Base-by-base conservation (phyloP, 2,329 filamentous ascomycete species). In the Calonectria crousiana region DNA sequence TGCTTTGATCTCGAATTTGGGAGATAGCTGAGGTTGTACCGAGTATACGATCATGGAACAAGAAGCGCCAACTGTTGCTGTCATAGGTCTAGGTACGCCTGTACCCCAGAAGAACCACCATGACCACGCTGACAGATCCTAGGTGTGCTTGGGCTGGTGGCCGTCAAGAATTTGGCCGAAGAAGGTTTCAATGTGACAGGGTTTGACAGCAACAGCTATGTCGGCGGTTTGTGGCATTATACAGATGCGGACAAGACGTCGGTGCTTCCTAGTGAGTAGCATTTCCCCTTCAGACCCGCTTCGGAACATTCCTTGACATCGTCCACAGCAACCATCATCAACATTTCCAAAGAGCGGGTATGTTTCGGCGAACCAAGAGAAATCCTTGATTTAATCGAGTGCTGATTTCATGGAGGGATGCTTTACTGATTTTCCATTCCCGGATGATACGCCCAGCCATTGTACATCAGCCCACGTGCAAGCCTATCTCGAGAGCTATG, bases 181-280 rank as follows among this genome's bases (percentile, higher is more conserved):
- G 85, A 86, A 76, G 86, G 86, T 2, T 88, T 87, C 65, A 76
- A 86, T 4, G 86, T 83, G 2, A 83, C 83, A 3, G 86, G 84
- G 0, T 88, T 88, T 52, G 87, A 88, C n/a, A 80, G 82, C 20
- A 85, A 83, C 51, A 71, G 79, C 49, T 84, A 83, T 58, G 78
- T 87, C 13, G 87, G 87, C 18, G 87, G 87, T 0, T 75, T 88
- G 0, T 88, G 87, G 87, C 82, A 85, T 53, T 87, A 83, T 69
- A 86, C 82, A 14, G 81, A 83, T 2, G 78, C 85, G n/a, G 78
- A 84, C 73, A 81, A 82, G 74, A 86, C 84, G 38, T 84, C 84
- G 13, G 84, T 85, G 34, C 83, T 87, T 5, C 76, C 79, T 18
- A 83, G 81, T 82, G 78, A 77, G 78, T 62, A 0, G 10, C 20